Evolutionary conservation across 345 rosid species (phyloP), one percentile per base, ranked within the genome.

Genomic region (Gossypium turneri): DNA sequence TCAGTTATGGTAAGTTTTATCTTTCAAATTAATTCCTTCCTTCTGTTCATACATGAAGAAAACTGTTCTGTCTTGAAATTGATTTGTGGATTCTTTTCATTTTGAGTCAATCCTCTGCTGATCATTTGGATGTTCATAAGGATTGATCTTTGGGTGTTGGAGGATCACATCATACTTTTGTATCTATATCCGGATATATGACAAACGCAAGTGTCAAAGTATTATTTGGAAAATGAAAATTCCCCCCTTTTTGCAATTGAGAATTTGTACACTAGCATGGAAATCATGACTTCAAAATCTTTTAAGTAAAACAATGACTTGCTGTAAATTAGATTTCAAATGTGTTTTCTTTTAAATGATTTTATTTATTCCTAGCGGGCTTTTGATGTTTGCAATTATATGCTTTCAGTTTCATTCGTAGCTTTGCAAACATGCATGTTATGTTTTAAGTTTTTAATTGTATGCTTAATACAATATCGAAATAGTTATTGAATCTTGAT

Each of bases 1-100:
- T 83, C 99, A 93, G 61, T 80, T 95, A 73, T 93, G 99, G 99
- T 93, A 80, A 92, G 86, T 69, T 7, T 16, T 34, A 56, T 44
- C 29, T 67, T 64, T 29, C 59, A 47, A 13, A 27, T 60, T 27
- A 12, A 24, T 56, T 64, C n/a, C 2, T 2, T 20, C 48, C 41
- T 50, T 67, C 25, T 24, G 15, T 67, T 67, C n/a, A 45, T 44
- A 20, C 51, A 10, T 25, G 17, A 48, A 45, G 47, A 10, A 65
- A 5, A 34, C 7, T 44, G 41, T 67, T 67, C 19, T 24, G 12
- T 7, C 20, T 50, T 48, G 58, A 24, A 48, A 48, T 25, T 68
- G 2, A 27, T 68, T 67, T 20, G 8, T 13, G 12, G 3, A 64
- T 20, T 11, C 5, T 45, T n/a, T 11, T 45, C 53, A 44, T 20